Evolutionary conservation across 768 basidiomycete genomes (phyloP).

Genomic region (Butyriboletus loyo): DNA sequence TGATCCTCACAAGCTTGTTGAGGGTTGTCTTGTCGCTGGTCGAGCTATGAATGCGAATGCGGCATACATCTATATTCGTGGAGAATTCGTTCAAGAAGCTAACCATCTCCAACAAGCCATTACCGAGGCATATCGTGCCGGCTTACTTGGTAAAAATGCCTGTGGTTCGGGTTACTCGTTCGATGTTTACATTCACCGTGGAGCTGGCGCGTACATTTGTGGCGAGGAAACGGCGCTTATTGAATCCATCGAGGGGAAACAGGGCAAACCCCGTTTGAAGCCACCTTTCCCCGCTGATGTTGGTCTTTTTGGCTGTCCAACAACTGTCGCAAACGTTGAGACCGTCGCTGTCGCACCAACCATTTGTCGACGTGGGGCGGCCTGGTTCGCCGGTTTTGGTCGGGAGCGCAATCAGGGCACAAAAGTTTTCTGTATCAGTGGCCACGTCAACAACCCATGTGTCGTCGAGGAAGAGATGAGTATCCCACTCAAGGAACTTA

Average conservation of each 20-base stretch:
- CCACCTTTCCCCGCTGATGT: conserved; percentile 99
- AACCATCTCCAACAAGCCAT: conserved; percentile 94
- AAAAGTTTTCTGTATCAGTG: conserved; percentile 95
- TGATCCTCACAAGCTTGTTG: conserved; percentile 97
- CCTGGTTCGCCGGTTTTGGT: conserved; percentile 94
- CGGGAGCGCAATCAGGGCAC: conserved; percentile 91
- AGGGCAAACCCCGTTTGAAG: conserved; percentile 96
- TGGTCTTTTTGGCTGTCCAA: conserved; percentile 94
- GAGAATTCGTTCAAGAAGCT: conserved; percentile 96
- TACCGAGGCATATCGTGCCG: conserved; percentile 88
- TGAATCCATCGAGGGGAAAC: conserved; percentile 96
- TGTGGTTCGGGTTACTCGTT: conserved; percentile 94
- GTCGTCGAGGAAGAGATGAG: conserved; percentile 99
- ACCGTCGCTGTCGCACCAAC: conserved; percentile 98
- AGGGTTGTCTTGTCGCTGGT: conserved; percentile 96
- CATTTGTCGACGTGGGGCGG: conserved; percentile 82
- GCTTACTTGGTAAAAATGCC: conserved; percentile 84
- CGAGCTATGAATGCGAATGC: conserved; percentile 96
- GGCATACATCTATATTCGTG: conserved; percentile 99
- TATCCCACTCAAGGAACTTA: conserved; percentile 87
- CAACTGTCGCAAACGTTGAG: conserved; percentile 98
- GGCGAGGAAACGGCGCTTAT: conserved; percentile 98
- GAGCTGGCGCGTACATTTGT: conserved; percentile 97
- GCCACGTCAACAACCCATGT: conserved; percentile 97
- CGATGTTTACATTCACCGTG: conserved; percentile 97